Base-by-base conservation (phyloP, 139 green algal genomes). In the Micractinium sp. region DNA sequence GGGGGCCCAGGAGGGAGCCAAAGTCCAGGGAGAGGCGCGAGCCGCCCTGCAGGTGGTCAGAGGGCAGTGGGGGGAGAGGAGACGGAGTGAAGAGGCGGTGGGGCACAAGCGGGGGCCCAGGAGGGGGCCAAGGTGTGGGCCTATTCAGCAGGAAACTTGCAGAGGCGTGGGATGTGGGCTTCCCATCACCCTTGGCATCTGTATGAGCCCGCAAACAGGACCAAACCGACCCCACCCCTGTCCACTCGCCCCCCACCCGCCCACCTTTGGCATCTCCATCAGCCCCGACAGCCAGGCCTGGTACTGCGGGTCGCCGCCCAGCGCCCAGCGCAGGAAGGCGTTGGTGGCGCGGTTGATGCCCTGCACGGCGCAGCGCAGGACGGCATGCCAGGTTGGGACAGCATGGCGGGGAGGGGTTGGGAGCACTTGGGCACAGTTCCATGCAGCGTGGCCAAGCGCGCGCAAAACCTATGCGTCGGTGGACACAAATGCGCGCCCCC, bases 21-120 rank as follows among this genome's bases (percentile, higher is more conserved):
- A 98, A 96, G 90, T 98, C 95, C 19, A 98, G 90, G 27, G 82
- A 89, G 19, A 98, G 86, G 53, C 85, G 91, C n/a, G 88, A 94
- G 16, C 60, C 87, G 2, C 41, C 41, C 89, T 90, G 86, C 61
- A 1, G 60, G 16, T 3, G n/a, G 73, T 23, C 69, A 31, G 61
- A 47, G 69, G 38, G 38, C 27, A 7, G 81, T 22, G 39, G 23
- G 25, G 1, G 27, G 7, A 33, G 75, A 3, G 36, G 36, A 47
- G 75, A 0, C 36, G 13, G 36, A 4, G 1, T 35, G 13, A 27
- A 0, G n/a, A 79, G 39, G 73, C 73, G 25, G 73, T 41, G n/a
- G 19, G 9, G 22, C 63, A 73, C 63, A 73, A 23, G 63, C 9
- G 29, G 31, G 19, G 3, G 18, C 1, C 35, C 36, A 81, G 36